These are phyloP conservation scores for Colletotrichum sp. DNA, from an alignment of 2,329 filamentous ascomycete species.

Conservation along the genomic window DNA sequence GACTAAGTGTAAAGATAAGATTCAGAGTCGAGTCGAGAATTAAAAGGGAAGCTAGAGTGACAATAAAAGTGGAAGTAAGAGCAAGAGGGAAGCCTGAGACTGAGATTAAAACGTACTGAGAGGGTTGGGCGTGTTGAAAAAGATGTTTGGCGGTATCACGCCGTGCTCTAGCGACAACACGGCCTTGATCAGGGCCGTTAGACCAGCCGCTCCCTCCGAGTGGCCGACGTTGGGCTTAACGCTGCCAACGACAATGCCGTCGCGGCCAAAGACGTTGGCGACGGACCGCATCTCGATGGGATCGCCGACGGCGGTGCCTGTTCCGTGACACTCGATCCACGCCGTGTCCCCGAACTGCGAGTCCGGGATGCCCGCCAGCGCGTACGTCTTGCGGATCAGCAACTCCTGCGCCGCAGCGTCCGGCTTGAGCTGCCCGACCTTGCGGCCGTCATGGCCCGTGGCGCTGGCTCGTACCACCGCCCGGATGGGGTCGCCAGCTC, in stretches of 20 bases:
- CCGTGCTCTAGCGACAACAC: constrained; percentile 41
- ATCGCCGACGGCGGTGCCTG: constrained; percentile 49
- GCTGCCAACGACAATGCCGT: constrained; percentile 29
- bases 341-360: background rate
- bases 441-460: constrained; percentile 36
- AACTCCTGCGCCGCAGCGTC: constrained; percentile 35
- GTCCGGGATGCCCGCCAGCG: background rate
- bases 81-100: background rate
- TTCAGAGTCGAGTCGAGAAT: background rate
- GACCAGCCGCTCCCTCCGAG: constrained; percentile 44
- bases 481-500: constrained; percentile 40
- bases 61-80: background rate
- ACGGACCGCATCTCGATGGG: constrained; percentile 43
- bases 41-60: background rate
- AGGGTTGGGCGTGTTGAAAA: constrained; percentile 34
- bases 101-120: background rate
- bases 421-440: constrained; percentile 41
- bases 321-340: constrained; percentile 35
- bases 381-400: constrained; percentile 13
- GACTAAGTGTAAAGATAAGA: background rate
- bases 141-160: constrained; percentile 44
- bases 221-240: constrained; percentile 47
- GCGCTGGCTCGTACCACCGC: constrained; percentile 32
- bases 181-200: constrained; percentile 47
- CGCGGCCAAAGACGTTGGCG: constrained; percentile 27